These are phyloP conservation scores for Clavispora vitiphila DNA, from an alignment of 805 yeast species.

Conservation along the genomic window DNA sequence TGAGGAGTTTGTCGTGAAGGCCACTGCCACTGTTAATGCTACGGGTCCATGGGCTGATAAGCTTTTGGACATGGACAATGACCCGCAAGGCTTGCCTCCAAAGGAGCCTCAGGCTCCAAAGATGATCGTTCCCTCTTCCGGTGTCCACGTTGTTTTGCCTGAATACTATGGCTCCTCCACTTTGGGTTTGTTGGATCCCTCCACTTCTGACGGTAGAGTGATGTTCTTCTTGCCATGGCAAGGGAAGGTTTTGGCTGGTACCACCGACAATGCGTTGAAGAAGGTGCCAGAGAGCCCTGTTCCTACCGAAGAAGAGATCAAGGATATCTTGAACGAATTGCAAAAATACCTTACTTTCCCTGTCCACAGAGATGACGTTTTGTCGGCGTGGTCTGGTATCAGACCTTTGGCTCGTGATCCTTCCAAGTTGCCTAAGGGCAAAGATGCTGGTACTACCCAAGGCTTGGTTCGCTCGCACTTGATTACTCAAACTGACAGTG, in stretches of 20 bases:
- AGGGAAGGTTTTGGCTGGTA: constrained; percentile 93
- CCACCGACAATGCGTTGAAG: constrained; percentile 85
- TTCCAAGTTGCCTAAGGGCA: constrained; percentile 42
- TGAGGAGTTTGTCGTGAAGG: constrained; percentile 52
- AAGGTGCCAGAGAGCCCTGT: constrained; percentile 69
- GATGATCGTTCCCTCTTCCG: constrained; percentile 92
- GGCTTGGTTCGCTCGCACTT: constrained; percentile 89
- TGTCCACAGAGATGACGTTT: constrained; percentile 83
- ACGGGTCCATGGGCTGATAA: constrained; percentile 92
- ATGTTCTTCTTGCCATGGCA: constrained; percentile 98
- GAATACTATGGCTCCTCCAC: constrained; percentile 85
- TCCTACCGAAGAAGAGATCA: constrained; percentile 84
- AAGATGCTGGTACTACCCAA: constrained; percentile 57
- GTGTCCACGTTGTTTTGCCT: constrained; percentile 89
- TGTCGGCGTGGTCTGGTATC: constrained; percentile 96
- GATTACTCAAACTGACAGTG: constrained; percentile 64
- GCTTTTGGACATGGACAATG: constrained; percentile 80
- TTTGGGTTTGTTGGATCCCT: constrained; percentile 86
- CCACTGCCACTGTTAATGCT: constrained; percentile 81
- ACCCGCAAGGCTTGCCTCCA: constrained; percentile 61
- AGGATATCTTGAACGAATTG: constrained; percentile 79
- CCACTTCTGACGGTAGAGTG: constrained; percentile 92
- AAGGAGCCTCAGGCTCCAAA: constrained; percentile 46
- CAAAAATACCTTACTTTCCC: constrained; percentile 87
- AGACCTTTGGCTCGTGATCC: constrained; percentile 92